Base-by-base conservation (phyloP, 345 rosid species). In the Hibiscus mutabilis region DNA sequence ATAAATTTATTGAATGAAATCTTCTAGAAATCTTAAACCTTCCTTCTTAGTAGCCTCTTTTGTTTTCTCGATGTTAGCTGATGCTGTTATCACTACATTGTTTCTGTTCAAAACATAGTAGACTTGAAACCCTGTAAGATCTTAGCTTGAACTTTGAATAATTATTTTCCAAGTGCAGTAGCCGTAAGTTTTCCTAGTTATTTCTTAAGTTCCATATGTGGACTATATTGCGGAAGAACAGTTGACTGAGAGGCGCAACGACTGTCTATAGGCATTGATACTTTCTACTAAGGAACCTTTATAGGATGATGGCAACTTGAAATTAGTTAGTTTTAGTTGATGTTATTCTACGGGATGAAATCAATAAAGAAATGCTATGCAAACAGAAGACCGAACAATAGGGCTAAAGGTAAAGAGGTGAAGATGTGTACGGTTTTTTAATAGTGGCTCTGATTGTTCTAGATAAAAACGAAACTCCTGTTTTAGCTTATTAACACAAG, bases 1-100 rank as follows among this genome's bases (percentile, higher is more conserved):
- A 22, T 15, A 51, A 66, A 75, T 31, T 55, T 61, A 42, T 69
- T 44, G 42, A 22, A 67, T 31, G 35, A 40, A 71, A 74, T 52
- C 63, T 58, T 51, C 25, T 35, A 59, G 59, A 59, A 24, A 19
- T 10, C 42, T 37, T 37, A 37, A 37, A 5, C 15, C 2, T 57
- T 49, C 37, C 24, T 25, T 49, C 19, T 61, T 62, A 35, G 21
- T 42, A 21, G 24, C 46, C 31, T 27, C 6, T 56, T 55, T 1
- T 18, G 24, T 53, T 68, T 33, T 61, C 60, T 21, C 16, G 7
- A 25, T 25, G 27, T 25, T 60, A 16, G 33, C 19, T 62, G 9
- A 35, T 31, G 11, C 27, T 21, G 27, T 10, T 16, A n/a, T 19
- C 24, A 19, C 4, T 55, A 3, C 59, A 25, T 25, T 25, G 2